phyloP scores from a whole-genome alignment of 169 alveolate species.

The Cryptosporidium ubiquitum region DNA sequence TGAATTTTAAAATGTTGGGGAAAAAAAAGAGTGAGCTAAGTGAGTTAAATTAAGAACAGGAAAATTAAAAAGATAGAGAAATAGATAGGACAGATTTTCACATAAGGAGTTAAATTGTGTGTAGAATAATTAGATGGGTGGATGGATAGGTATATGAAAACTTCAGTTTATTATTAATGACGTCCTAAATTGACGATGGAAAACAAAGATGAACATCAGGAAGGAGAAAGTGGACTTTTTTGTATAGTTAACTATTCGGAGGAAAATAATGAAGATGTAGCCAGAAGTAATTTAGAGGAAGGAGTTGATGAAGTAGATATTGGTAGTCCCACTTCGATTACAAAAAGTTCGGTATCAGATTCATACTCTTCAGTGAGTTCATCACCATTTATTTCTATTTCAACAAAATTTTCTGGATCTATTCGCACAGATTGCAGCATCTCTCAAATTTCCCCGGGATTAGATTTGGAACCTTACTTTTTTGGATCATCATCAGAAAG shows the following conservation, averaged over 20 bases:
- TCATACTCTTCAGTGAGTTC: background rate
- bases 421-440: background rate
- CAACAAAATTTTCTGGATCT: background rate
- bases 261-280: background rate
- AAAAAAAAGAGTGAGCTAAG: background rate
- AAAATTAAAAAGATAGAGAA: background rate
- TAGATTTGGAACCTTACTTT: background rate
- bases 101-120: background rate
- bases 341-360: background rate
- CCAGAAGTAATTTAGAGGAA: background rate
- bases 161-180: background rate
- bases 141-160: background rate
- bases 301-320: background rate
- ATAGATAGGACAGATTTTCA: no score
- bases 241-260: background rate
- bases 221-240: background rate
- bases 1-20: background rate
- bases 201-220: background rate
- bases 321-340: background rate
- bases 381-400: conserved; percentile 6
- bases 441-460: background rate
- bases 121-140: background rate
- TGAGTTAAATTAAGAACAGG: background rate
- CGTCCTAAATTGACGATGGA: background rate
- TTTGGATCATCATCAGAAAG: background rate